Evolutionary conservation across 768 basidiomycete species (phyloP).

Genomic region (Tremella fuciformis): DNA sequence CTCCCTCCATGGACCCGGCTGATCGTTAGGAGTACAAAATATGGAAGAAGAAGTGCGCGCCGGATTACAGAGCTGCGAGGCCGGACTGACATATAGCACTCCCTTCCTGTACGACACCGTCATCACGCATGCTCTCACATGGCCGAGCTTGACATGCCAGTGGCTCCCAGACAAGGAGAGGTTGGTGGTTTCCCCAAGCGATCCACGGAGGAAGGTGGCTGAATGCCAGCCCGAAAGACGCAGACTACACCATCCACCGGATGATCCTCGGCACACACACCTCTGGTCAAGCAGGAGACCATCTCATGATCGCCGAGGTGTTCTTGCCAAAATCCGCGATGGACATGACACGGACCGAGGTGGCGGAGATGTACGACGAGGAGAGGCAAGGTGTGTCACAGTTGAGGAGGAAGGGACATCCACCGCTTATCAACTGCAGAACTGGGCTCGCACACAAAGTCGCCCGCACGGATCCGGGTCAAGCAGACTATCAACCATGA

Average conservation of each 20-base stretch:
- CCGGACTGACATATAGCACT: constrained; percentile 59
- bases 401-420: neutral
- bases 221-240: constrained; percentile 70
- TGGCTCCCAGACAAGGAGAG: constrained; percentile 98
- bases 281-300: constrained; percentile 87
- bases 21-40: constrained; percentile 53
- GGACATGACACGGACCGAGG: constrained; percentile 59
- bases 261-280: constrained; percentile 96
- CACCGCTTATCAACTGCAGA: constrained; percentile 55
- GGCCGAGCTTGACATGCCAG: constrained; percentile 96
- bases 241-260: constrained; percentile 91
- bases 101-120: constrained; percentile 97
- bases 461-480: constrained; percentile 81
- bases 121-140: constrained; percentile 94
- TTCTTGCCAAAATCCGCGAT: constrained; percentile 78
- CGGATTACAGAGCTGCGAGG: neutral
- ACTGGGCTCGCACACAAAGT: constrained; percentile 83
- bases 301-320: constrained; percentile 91
- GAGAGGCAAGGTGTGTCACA: constrained; percentile 64
- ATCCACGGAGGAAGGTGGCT: neutral
- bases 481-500: constrained; percentile 92
- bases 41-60: constrained; percentile 53
- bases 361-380: constrained; percentile 81
- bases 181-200: constrained; percentile 56
- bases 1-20: neutral